Base-by-base conservation (phyloP, 495 filamentous ascomycete species). In the Jackrogersella multiformis region DNA sequence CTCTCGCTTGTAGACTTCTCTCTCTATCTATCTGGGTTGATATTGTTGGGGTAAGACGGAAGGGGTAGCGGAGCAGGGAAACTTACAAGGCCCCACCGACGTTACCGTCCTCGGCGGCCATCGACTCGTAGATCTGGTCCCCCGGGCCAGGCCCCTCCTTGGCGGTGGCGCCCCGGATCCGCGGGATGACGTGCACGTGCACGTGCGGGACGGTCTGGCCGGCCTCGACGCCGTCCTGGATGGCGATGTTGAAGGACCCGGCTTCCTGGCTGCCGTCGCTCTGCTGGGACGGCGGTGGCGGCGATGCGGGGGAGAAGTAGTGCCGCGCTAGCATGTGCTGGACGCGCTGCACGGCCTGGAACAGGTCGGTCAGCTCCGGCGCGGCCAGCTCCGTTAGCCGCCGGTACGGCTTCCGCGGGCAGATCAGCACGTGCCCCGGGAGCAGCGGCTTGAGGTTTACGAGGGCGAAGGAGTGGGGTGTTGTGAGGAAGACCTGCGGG, bases 401-500 rank as follows among this genome's bases (percentile, higher is more conserved):
- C 35, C 85, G 82, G 69, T 92, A 90, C 15, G 84, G 77, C 18
- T 79, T 78, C 28, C 85, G 84, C 3, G 90, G 87, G 51, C 85
- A 90, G 58, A 98, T 84, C 23, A 99, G 90, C 56, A 98, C 89
- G 79, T 99, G 95, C 45, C 95, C 95, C 0, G 95, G 93, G 0
- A 98, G 86, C 15, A 99, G 86, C 10, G 95, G 95, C 77, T 97
- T 97, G 71, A 97, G 86, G 82, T 97, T 97, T 20, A 97, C 93
- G 52, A 97, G 85, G 61, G 90, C 90, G 82, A 91, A 95, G 74
- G 88, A 88, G 70, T 88, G 83, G 10, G 89, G 81, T 9, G 94
- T 96, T 66, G 77, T 80, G 79, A 95, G 84, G 85, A 99, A 99
- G 81, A 96, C 90, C 90, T 88, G 41, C 34, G 16, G 23, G 12